These are phyloP conservation scores for Populus trichocarpa DNA, from an alignment of 441 rosid genomes.

Conservation along the genomic window DNA sequence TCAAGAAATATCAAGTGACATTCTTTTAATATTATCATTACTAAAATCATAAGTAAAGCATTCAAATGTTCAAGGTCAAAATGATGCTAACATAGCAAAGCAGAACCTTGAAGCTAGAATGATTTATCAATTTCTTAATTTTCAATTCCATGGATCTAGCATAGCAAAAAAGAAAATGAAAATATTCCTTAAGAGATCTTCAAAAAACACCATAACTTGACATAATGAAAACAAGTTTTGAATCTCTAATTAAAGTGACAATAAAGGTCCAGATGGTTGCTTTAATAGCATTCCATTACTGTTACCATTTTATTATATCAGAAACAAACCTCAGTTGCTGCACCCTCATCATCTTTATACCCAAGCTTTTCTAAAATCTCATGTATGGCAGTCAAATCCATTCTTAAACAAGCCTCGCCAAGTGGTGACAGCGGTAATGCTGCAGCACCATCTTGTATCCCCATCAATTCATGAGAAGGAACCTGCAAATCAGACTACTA, in stretches of 20 bases:
- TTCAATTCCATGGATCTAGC: neutral
- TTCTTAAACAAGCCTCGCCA: conserved; percentile 76
- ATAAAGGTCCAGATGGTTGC: neutral
- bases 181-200: neutral
- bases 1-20: neutral
- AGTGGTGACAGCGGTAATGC: conserved; percentile 59
- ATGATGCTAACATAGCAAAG: neutral
- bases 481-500: conserved; percentile 34
- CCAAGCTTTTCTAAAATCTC: conserved; percentile 76
- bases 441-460: conserved; percentile 50
- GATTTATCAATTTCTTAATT: neutral
- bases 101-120: neutral
- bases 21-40: neutral
- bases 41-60: neutral
- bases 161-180: neutral
- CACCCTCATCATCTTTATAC: conserved; percentile 86
- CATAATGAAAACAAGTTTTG: neutral
- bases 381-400: conserved; percentile 76
- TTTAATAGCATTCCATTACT: neutral
- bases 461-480: conserved; percentile 81
- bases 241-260: neutral
- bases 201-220: neutral
- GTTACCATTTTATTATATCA: neutral
- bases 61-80: neutral
- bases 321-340: conserved; percentile 54